Evolutionary conservation across 2,329 filamentous ascomycete species (phyloP).

Genomic region (Ascochyta koolunga): DNA sequence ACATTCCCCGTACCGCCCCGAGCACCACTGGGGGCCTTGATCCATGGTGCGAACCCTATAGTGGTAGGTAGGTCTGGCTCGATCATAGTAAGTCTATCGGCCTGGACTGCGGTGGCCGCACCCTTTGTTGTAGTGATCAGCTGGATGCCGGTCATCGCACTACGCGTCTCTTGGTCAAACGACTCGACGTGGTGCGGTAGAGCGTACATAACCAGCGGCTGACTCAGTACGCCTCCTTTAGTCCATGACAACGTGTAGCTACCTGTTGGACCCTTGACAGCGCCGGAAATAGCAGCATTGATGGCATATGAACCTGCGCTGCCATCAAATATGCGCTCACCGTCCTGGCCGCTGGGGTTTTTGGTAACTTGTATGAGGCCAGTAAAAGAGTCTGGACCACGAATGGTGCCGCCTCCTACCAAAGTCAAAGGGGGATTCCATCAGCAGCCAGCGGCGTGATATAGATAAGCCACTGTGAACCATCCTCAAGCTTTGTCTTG

Average conservation of each 20-base stretch:
- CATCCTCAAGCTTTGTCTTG: constrained; percentile 56
- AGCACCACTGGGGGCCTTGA: constrained; percentile 52
- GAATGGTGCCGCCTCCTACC: constrained; percentile 68
- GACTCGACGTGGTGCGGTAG: constrained; percentile 85
- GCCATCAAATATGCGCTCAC: constrained; percentile 75
- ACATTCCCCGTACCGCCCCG: constrained; percentile 44
- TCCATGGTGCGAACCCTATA: constrained; percentile 84
- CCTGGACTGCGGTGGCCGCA: constrained; percentile 69
- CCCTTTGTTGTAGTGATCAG: constrained; percentile 89
- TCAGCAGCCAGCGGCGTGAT: constrained; percentile 63
- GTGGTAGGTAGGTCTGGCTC: constrained; percentile 71
- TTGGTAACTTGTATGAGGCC: constrained; percentile 87
- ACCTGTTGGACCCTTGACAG: constrained; percentile 55
- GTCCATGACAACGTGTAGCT: constrained; percentile 76
- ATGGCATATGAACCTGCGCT: constrained; percentile 78
- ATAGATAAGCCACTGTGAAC: constrained; percentile 77
- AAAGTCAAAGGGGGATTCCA: constrained; percentile 72
- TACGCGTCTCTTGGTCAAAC: constrained; percentile 66
- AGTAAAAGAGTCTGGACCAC: constrained; percentile 70
- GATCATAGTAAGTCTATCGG: constrained; percentile 66
- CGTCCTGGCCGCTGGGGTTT: constrained; percentile 61
- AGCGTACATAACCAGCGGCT: constrained; percentile 81
- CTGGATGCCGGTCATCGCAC: constrained; percentile 59
- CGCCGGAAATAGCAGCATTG: constrained; percentile 60
- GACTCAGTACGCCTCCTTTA: constrained; percentile 66